Evolutionary conservation across 2,329 filamentous ascomycete genomes (phyloP), one percentile per base, ranked within the genome.

Genomic region (Cladosporium sp.): DNA sequence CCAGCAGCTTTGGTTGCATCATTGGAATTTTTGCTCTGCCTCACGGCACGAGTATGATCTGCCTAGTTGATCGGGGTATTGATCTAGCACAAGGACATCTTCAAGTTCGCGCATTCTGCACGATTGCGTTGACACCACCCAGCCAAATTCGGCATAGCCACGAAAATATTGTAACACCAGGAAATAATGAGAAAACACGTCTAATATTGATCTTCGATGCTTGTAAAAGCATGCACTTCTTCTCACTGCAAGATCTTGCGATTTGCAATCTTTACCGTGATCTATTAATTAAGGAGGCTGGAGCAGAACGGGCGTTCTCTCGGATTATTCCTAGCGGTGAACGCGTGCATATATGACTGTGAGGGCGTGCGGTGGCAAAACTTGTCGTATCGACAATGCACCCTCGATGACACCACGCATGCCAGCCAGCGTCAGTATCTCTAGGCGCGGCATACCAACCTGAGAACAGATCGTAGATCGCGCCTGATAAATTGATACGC

Each of bases 381-480:
- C 34, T 28, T 59, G 30, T 53, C 58, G 30, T 59, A 8, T 21
- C 8, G 13, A 26, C 18, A 49, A 2, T 34, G 21, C 57, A 56
- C 59, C 16, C n/a, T 21, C 26, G 28, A 65, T 43, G 54, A 25
- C 32, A 36, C 62, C 54, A 46, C 63, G 51, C 23, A 65, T 10
- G 56, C 43, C 43, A 65, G 39, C 43, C 43, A 65, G 39, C 26
- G 46, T 43, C 43, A n/a, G 18, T 28, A n/a, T 28, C 5, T 28
- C 16, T 18, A 30, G 49, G 14, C 26, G 28, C 30, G 11, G 51
- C 32, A 8, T 23, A 23, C 51, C 51, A 54, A 54, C n/a, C n/a
- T n/a, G n/a, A n/a, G n/a, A n/a, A n/a, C 51, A 54, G 51, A 54
- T 54, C 51, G 51, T 54, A 54, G 51, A 54, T 54, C 51, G 51